Percentiles rank a stretch among this genome's conserved stretches.
These are phyloP conservation scores for Oryza glumipatula DNA, from an alignment of 176 grass and related monocot genomes.

Conservation along the genomic window DNA sequence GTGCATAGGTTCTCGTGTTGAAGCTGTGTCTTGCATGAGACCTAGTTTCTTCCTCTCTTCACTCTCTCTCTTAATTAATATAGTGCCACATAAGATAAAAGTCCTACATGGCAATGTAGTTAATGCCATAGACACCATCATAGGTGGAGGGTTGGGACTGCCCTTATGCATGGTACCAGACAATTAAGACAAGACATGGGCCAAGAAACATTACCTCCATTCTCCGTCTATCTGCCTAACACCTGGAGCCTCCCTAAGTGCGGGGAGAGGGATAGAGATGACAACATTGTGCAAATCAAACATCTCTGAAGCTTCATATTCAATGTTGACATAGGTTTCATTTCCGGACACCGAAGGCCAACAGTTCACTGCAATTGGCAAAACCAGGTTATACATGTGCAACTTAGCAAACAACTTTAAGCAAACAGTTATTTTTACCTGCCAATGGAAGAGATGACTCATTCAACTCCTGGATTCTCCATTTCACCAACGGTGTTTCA, in stretches of 20 bases:
- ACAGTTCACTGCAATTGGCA: slow-evolving; percentile 76
- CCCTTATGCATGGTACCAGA: not conserved
- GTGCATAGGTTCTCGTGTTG: too few species aligned
- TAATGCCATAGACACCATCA: too few species aligned
- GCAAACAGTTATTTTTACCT: slow-evolving; percentile 51
- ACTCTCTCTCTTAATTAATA: too few species aligned
- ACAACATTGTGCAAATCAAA: slow-evolving; percentile 92
- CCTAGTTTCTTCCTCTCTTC: too few species aligned
- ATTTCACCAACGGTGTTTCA: slow-evolving; percentile 83
- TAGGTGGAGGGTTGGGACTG: too few species aligned
- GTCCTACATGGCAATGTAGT: too few species aligned
- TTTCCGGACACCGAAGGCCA: slow-evolving; percentile 77
- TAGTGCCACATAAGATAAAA: too few species aligned
- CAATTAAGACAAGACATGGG: slow-evolving; percentile 42
- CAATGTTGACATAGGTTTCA: slow-evolving; percentile 71
- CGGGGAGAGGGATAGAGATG: slow-evolving; percentile 79
- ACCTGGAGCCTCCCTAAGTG: slow-evolving; percentile 70
- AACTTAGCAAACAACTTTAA: slow-evolving; percentile 29
- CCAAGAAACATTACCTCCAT: slow-evolving; percentile 67
- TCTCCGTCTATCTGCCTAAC: slow-evolving; percentile 88
- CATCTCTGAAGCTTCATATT: slow-evolving; percentile 83
- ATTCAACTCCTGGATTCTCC: slow-evolving; percentile 79
- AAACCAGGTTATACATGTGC: slow-evolving; percentile 41
- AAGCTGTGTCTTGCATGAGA: too few species aligned
- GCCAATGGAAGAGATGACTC: slow-evolving; percentile 78